Conservation (phyloP, 306 rosid genomes). For the Rosa persica region DNA sequence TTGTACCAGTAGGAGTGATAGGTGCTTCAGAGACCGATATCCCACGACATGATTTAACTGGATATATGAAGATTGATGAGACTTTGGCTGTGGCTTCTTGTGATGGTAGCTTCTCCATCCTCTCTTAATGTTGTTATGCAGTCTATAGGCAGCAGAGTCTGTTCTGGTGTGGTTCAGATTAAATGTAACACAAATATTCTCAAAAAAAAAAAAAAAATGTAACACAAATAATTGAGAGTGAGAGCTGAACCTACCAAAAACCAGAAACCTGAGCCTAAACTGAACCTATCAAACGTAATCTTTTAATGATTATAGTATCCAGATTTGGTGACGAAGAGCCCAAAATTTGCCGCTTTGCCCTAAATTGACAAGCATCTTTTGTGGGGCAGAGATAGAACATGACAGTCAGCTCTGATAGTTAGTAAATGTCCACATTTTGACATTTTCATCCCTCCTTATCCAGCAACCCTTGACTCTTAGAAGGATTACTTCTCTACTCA, state of each 20-base stretch:
- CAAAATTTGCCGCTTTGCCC: not conserved
- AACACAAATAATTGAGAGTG: not conserved
- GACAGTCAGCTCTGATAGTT: not conserved
- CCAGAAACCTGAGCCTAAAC: not conserved
- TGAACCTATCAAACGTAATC: not conserved
- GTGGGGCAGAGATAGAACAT: not conserved
- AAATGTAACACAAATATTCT: not conserved
- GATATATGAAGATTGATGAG: slow-evolving; percentile 62
- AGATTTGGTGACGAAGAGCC: not conserved
- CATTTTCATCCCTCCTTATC: slow-evolving; percentile 33
- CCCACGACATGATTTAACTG: slow-evolving; percentile 85
- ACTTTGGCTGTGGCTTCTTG: slow-evolving; percentile 29
- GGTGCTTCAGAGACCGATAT: slow-evolving; percentile 67
- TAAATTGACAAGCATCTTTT: not conserved
- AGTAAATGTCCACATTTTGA: slow-evolving; percentile 19
- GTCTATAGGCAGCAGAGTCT: not conserved
- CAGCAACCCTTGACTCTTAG: not conserved
- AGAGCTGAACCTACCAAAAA: not conserved
- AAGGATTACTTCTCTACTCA: slow-evolving; percentile 16
- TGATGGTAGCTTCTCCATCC: slow-evolving; percentile 8
- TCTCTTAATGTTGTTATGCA: not conserved
- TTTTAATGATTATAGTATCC: not conserved
- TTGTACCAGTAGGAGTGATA: slow-evolving; percentile 65
- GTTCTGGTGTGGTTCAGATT: not conserved
- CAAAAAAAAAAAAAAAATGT: too few species aligned